Conservation (phyloP, 495 filamentous ascomycete species). For the Amphirosellinia nigrospora region DNA sequence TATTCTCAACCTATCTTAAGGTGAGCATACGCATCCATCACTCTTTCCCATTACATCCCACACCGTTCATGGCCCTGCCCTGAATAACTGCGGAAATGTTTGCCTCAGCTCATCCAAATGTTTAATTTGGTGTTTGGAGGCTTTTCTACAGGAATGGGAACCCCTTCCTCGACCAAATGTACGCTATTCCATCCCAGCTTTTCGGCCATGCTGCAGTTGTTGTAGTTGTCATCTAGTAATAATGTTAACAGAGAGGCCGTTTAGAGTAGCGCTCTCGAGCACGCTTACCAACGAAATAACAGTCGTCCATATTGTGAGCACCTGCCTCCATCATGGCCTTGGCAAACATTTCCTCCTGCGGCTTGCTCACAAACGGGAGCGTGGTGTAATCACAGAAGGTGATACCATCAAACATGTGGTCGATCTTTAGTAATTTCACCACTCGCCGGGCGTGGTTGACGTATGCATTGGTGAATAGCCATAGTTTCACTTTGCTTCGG, state of each 20-base stretch:
- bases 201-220: slow-evolving; percentile 69
- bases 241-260: slow-evolving; percentile 16
- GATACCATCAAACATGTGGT: slow-evolving; percentile 86
- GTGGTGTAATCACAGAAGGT: slow-evolving; percentile 84
- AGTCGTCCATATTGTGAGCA: slow-evolving; percentile 60
- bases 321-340: slow-evolving; percentile 72
- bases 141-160: slow-evolving; percentile 57
- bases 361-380: slow-evolving; percentile 77
- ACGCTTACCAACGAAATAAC: slow-evolving; percentile 81
- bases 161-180: slow-evolving; percentile 68
- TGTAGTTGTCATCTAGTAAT: slow-evolving; percentile 66
- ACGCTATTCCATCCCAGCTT: slow-evolving; percentile 69
- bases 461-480: slow-evolving; percentile 95
- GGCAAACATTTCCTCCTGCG: slow-evolving; percentile 76
- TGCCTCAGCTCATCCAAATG: slow-evolving; percentile 66
- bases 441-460: slow-evolving; percentile 85
- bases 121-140: slow-evolving; percentile 63
- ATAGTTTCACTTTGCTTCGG: slow-evolving; percentile 74
- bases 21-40: neutral
- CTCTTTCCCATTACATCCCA: neutral
- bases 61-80: slow-evolving; percentile 18
- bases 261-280: slow-evolving; percentile 28
- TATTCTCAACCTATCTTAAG: neutral
- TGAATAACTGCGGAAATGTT: slow-evolving; percentile 72
- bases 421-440: slow-evolving; percentile 74